phyloP scores from a whole-genome alignment of 768 basidiomycete genomes.

The Galerina marginata region DNA sequence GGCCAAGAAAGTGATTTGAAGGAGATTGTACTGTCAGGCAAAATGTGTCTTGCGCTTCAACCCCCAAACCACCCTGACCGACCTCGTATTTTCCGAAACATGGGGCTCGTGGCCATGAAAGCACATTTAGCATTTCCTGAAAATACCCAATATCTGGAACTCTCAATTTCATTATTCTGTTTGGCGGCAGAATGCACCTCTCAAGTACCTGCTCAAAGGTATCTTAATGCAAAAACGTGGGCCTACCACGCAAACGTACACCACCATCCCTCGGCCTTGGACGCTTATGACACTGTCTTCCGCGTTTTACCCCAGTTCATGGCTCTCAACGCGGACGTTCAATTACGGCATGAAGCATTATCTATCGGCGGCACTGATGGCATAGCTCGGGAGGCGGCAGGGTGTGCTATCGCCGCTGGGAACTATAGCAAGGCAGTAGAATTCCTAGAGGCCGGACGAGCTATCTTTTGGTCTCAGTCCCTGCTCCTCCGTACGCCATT shows the following conservation, averaged over 20 bases:
- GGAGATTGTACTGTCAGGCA: background rate
- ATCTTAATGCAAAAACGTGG: background rate
- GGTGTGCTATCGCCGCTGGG: constrained; percentile 12
- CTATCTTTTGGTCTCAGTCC: constrained; percentile 18
- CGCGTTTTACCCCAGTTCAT: constrained; percentile 8
- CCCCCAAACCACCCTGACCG: background rate
- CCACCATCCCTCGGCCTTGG: constrained; percentile 10
- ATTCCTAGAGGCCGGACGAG: constrained; percentile 18
- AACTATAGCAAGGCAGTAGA: constrained; percentile 14
- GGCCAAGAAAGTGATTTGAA: constrained; percentile 4
- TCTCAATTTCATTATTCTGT: no score
- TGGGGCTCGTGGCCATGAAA: background rate
- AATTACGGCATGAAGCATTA: constrained; percentile 7
- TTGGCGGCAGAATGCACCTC: no score
- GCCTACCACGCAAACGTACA: constrained; percentile 6
- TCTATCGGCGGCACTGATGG: constrained; percentile 4
- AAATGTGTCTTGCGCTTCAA: background rate
- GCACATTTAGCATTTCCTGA: no score
- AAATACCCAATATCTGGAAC: no score
- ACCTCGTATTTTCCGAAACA: background rate
- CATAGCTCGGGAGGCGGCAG: constrained; percentile 12
- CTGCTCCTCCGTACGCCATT: constrained; percentile 15
- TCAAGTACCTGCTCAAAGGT: no score
- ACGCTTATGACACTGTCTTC: constrained; percentile 13
- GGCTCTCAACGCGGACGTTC: constrained; percentile 10